Conservation (phyloP, 1,284 basidiomycete genomes). For the Porphyrellus sp. region DNA sequence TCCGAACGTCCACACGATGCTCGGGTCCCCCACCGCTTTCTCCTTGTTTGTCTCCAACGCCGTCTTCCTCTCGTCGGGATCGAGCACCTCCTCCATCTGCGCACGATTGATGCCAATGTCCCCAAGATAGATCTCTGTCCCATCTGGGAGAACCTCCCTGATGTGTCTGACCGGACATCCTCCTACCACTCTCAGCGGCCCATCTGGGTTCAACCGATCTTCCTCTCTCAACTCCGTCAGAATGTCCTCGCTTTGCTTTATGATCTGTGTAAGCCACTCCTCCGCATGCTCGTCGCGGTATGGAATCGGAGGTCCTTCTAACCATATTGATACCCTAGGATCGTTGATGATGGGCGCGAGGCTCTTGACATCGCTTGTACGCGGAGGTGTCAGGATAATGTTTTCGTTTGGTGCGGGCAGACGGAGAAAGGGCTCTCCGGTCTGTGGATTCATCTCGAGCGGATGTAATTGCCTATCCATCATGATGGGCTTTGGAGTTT, state of each 20-base stretch:
- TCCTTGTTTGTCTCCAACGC: slow-evolving; percentile 18
- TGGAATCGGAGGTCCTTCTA: slow-evolving; percentile 49
- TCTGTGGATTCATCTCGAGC: slow-evolving; percentile 42
- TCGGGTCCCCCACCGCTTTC: slow-evolving; percentile 38
- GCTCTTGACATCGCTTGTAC: slow-evolving; percentile 42
- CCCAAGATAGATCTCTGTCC: slow-evolving; percentile 41
- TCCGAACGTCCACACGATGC: slow-evolving; percentile 44
- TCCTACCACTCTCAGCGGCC: slow-evolving; percentile 34
- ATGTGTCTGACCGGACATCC: slow-evolving; percentile 41
- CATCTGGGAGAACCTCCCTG: slow-evolving; percentile 42
- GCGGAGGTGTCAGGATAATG: slow-evolving; percentile 59
- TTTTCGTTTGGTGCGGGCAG: slow-evolving; percentile 46
- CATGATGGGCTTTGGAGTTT: slow-evolving; percentile 18
- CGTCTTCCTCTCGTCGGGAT: slow-evolving; percentile 30
- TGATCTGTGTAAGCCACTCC: slow-evolving; percentile 32
- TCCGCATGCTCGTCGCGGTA: slow-evolving; percentile 45
- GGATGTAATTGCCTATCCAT: slow-evolving; percentile 35
- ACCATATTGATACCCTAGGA: slow-evolving; percentile 43
- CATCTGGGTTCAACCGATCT: slow-evolving; percentile 24
- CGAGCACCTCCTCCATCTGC: slow-evolving; percentile 35
- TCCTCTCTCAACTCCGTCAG: slow-evolving; percentile 40
- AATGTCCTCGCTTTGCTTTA: slow-evolving; percentile 27
- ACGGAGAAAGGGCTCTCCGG: slow-evolving; percentile 52
- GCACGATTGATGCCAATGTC: slow-evolving; percentile 36
- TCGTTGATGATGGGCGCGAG: slow-evolving; percentile 48